Evolutionary conservation across 805 yeast genomes (phyloP).

Genomic region (Candida coleopterorum): DNA sequence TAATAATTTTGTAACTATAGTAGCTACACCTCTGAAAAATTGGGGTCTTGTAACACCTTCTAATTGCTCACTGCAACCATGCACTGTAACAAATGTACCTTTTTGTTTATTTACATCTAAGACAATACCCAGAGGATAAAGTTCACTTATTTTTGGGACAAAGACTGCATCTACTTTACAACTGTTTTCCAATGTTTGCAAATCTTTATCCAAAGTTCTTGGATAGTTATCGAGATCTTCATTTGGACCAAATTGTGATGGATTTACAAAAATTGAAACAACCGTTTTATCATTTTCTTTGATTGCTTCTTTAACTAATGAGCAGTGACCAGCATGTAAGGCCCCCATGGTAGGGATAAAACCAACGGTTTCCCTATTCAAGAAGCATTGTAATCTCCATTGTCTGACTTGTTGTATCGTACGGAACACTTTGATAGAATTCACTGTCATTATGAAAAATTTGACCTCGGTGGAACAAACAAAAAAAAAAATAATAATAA

Average conservation of each 20-base stretch:
- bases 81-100: constrained; percentile 85
- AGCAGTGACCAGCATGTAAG: constrained; percentile 81
- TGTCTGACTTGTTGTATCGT: constrained; percentile 52
- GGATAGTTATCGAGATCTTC: constrained; percentile 91
- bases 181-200: constrained; percentile 33
- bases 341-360: constrained; percentile 98
- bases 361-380: constrained; percentile 58
- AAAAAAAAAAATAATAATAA: no score
- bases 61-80: constrained; percentile 77
- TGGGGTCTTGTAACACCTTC: constrained; percentile 89
- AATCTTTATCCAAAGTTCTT: constrained; percentile 68
- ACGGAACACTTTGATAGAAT: constrained; percentile 34
- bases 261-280: constrained; percentile 90
- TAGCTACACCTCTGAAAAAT: constrained; percentile 94
- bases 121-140: constrained; percentile 88
- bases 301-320: constrained; percentile 53
- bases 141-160: constrained; percentile 72
- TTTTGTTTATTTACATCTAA: constrained; percentile 55
- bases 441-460: no score
- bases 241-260: constrained; percentile 90
- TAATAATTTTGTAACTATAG: constrained; percentile 81
- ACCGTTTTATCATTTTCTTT: constrained; percentile 64
- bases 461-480: no score
- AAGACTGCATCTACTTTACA: constrained; percentile 59
- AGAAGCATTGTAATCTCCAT: constrained; percentile 49